Base-by-base conservation (phyloP, 768 basidiomycete species). In the Plicaturopsis crispa region DNA sequence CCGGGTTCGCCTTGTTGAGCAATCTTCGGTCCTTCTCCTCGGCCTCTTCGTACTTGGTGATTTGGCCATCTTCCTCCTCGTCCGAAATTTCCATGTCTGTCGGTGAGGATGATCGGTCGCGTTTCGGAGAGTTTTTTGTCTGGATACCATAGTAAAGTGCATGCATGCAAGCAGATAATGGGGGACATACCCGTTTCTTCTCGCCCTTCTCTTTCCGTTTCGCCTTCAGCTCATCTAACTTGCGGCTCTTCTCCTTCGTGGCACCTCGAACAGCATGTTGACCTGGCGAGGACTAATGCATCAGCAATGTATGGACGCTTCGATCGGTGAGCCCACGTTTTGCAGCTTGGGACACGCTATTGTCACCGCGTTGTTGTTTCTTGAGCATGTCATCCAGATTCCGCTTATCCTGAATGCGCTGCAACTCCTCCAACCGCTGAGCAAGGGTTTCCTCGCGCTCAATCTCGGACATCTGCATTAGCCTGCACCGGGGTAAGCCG, bases 181-280 rank as follows among this genome's bases (percentile, higher is more conserved):
- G 24, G 14, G 36, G 28, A 57, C 78, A 46, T 58, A 91, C 92
- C 43, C 81, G 73, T 56, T 81, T 84, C 60, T 84, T 82, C 58
- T 93, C 88, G 47, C 83, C 88, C 61, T 91, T 93, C 6, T 88
- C 90, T 50, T 82, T 86, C 24, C 93, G 73, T 50, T 71, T 82
- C 4, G 84, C 87, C 61, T 85, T 93, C 19, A 96, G 69, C 55
- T 91, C 91, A 43, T 84, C 84, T 6, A 91, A 69, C 52, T 81
- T 85, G 38, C 73, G 70, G 3, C 70, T 68, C 64, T 89, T 89
- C 57, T 89, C 85, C 53, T 84, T 88, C 1, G 84, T 86, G 2
- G 75, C 75, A 5, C 84, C 85, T 35, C 82, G 73, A 5, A 66
- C 65, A 3, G 77, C 71, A 52, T 88, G 84, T 60, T 84, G 82